These are phyloP conservation scores for Raphidocelis subcapitata DNA, from an alignment of 139 green algal genomes.

Conservation along the genomic window DNA sequence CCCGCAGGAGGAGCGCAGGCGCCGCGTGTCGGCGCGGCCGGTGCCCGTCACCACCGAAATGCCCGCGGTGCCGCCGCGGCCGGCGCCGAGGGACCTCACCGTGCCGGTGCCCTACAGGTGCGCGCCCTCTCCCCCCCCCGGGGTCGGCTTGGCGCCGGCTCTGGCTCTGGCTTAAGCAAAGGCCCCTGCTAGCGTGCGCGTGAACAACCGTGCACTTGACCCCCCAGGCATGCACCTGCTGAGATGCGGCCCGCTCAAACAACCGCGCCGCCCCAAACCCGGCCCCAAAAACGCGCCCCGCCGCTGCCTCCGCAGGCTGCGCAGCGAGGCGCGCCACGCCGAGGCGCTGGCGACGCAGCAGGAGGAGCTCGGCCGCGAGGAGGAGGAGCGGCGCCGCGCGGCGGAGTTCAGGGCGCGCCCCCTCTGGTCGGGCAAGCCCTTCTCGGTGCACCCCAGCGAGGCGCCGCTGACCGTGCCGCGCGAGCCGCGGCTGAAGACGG, in stretches of 20 bases:
- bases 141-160: too few relatives aligned
- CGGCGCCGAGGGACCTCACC: conserved; percentile 44
- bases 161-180: too few relatives aligned
- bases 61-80: conserved; percentile 35
- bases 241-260: too few relatives aligned
- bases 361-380: conserved; percentile 34
- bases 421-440: conserved; percentile 35
- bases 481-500: conserved; percentile 37
- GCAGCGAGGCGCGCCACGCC: conserved; percentile 39
- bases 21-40: conserved; percentile 25
- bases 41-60: conserved; percentile 38
- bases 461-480: conserved; percentile 43
- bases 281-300: too few relatives aligned
- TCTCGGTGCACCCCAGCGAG: conserved; percentile 17
- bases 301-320: too few relatives aligned
- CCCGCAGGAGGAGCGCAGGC: conserved; percentile 27
- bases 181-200: too few relatives aligned
- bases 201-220: too few relatives aligned
- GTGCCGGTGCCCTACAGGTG: conserved; percentile 47
- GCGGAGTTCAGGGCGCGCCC: conserved; percentile 60
- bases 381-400: conserved; percentile 36
- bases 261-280: too few relatives aligned
- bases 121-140: too few relatives aligned
- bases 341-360: conserved; percentile 21
- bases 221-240: too few relatives aligned